Base-by-base conservation (phyloP, 2,329 filamentous ascomycete genomes). In the Penicillium glabrum region DNA sequence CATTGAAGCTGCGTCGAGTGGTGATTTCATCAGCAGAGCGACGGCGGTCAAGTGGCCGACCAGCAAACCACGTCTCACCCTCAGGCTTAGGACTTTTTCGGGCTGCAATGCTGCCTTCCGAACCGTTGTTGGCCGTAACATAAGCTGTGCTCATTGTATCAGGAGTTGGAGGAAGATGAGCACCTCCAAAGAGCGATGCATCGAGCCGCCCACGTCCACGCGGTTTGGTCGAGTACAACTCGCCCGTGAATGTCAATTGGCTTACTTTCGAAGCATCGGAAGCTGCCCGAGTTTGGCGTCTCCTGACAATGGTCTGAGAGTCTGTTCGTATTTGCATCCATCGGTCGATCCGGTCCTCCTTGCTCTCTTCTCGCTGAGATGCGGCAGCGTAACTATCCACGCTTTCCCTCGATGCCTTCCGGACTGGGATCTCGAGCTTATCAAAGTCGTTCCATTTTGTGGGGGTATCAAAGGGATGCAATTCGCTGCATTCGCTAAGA, bases 401-500 rank as follows among this genome's bases (percentile, higher is more conserved):
- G 19, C 56, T 62, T 21, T 60, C 55, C 10, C 53, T 51, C 5
- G 50, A 47, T 50, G 54, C 54, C 59, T 61, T 61, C n/a, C 64
- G 65, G n/a, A 71, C 37, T 3, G 71, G 69, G 16, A 72, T 70
- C 4, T 72, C 62, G 26, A 72, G 50, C 26, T 64, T 46, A 47
- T 73, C 70, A 43, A 63, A 65, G 2, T 60, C 62, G 24, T 63
- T 54, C 48, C 52, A 61, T 35, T 50, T 55, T 8, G 60, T 63
- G 7, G 58, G 61, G 16, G 64, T 64, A n/a, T 71, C 72, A 13
- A 69, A 65, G 1, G 71, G 67, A 41, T 70, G 68, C 16, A 78
- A 61, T 57, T 78, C 75, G 52, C 76, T 78, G 61, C 76, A 78
- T 62, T 79, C 77, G 48, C 77, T 79, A 1, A 79, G 65, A 21